A percentile compares a stretch with the other conserved stretches of the same genome.
These are phyloP conservation scores for Barbarea vulgaris DNA, from an alignment of 345 rosid species.

Conservation along the genomic window DNA sequence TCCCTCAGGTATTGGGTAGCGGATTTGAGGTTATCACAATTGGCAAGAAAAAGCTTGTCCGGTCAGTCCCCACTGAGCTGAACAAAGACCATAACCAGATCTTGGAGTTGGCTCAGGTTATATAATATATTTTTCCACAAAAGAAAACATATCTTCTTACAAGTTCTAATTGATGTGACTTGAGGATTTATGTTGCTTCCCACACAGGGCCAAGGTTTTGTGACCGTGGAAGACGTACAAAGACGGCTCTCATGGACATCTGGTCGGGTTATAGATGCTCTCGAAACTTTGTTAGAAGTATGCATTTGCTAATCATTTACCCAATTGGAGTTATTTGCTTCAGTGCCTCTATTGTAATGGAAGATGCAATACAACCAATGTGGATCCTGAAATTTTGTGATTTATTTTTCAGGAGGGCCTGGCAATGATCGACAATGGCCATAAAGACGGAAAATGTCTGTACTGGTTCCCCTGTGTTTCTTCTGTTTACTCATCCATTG, in stretches of 20 bases:
- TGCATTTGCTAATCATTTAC: slow-evolving; percentile 22
- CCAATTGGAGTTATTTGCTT: background rate
- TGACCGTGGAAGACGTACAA: slow-evolving; percentile 82
- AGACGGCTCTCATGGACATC: slow-evolving; percentile 76
- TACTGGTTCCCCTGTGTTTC: slow-evolving; percentile 94
- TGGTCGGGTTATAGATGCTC: slow-evolving; percentile 81
- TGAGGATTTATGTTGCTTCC: slow-evolving; percentile 5
- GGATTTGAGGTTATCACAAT: slow-evolving; percentile 91
- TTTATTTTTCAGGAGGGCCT: slow-evolving; percentile 69
- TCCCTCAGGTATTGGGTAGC: slow-evolving; percentile 69
- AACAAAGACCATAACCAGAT: slow-evolving; percentile 95
- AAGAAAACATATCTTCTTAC: background rate
- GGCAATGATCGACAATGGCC: slow-evolving; percentile 89
- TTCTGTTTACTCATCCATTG: slow-evolving; percentile 55
- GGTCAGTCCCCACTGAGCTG: slow-evolving; percentile 91
- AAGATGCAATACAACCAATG: slow-evolving; percentile 12
- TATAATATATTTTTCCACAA: background rate
- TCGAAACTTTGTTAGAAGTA: slow-evolving; percentile 78
- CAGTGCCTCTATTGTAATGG: background rate
- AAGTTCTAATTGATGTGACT: slow-evolving; percentile 6
- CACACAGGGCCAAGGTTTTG: slow-evolving; percentile 78
- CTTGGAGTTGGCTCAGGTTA: slow-evolving; percentile 82
- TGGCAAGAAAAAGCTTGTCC: slow-evolving; percentile 85
- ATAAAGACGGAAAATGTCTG: slow-evolving; percentile 67
- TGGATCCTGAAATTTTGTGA: slow-evolving; percentile 34